Percentiles rank a stretch among this genome's conserved stretches.
phyloP scores from a whole-genome alignment of 768 basidiomycete genomes.

The Boletales sp. region DNA sequence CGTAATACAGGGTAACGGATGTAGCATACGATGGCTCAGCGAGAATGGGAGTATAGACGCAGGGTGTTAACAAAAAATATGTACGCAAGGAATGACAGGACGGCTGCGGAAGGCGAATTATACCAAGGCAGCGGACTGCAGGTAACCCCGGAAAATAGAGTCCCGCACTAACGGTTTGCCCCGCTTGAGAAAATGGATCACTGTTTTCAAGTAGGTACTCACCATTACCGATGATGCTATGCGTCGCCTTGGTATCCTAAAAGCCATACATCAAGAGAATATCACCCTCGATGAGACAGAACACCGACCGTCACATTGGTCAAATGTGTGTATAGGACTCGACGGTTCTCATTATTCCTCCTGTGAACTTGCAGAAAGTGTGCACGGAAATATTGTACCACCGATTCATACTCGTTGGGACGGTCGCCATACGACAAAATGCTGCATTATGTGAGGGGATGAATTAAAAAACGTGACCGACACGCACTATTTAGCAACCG shows the following conservation, averaged over 20 bases:
- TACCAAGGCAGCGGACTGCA: slow-evolving; percentile 69
- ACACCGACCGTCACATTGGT: slow-evolving; percentile 71
- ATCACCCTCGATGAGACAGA: not conserved
- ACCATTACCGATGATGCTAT: slow-evolving; percentile 82
- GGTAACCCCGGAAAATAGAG: slow-evolving; percentile 72
- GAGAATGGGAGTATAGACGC: not conserved
- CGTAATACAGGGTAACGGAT: not conserved
- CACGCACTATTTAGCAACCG: slow-evolving; percentile 76
- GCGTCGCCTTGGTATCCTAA: slow-evolving; percentile 81
- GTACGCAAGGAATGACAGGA: not conserved
- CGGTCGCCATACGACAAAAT: slow-evolving; percentile 81
- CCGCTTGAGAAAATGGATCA: slow-evolving; percentile 8
- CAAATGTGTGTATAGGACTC: slow-evolving; percentile 79
- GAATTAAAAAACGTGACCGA: not conserved
- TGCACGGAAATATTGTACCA: slow-evolving; percentile 82
- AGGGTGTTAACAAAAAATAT: slow-evolving; percentile 7
- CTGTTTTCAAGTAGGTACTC: slow-evolving; percentile 15
- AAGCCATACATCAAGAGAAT: slow-evolving; percentile 5
- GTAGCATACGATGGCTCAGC: slow-evolving; percentile 7
- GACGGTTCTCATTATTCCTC: slow-evolving; percentile 73
- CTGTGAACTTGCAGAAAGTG: slow-evolving; percentile 81
- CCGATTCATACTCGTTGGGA: slow-evolving; percentile 76
- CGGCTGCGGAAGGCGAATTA: slow-evolving; percentile 26
- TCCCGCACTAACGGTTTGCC: slow-evolving; percentile 50
- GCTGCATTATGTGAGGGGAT: slow-evolving; percentile 34